Evolutionary conservation across 352 stramenopile species (phyloP), one percentile per base, ranked within the genome.

Genomic region (Phytophthora sansomeana): DNA sequence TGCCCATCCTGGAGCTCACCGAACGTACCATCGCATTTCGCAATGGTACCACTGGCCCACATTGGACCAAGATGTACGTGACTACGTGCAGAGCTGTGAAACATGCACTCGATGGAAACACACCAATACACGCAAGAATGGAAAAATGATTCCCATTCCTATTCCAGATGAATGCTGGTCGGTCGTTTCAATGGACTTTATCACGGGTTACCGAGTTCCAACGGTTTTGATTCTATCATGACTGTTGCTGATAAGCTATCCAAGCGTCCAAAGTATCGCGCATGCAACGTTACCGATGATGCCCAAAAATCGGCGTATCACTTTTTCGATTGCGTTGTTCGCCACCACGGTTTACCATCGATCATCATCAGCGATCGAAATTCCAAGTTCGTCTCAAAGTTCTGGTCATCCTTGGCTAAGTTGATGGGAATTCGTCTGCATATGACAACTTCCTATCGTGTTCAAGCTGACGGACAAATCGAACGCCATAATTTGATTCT

Each of bases 161-260:
- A 58, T 58, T 26, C 57, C 68, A 17, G 19, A 58, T 2, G 33
- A 68, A 60, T 61, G 28, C n/a, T 77, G 69, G 58, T 30, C 50
- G 33, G 62, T 64, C 33, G 67, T 75, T 11, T 72, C 58, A 8
- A 74, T 70, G 39, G 60, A 73, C 26, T 73, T 74, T 21, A 62
- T 79, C 19, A 72, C 65, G 60, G 56, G 17, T 42, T 75, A 35
- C 64, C 59, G 24, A 39, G 26, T 8, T 77, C 63, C 16, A 57
- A 77, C 24, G 64, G 63, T 17, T 60, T 56, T 57, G 52, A 74
- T 53, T 51, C 41, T 48, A 73, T 64, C 30, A 43, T 68, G 41
- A 57, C 59, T 11, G 59, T 63, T 46, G 67, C 64, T n/a, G 69
- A 77, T 44, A 75, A 71, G 30, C 14, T 67, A 9, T 69, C 69